Evolutionary conservation across 225 moss, liverwort and hornwort genomes (phyloP).

Genomic region (Climacium dendroides): DNA sequence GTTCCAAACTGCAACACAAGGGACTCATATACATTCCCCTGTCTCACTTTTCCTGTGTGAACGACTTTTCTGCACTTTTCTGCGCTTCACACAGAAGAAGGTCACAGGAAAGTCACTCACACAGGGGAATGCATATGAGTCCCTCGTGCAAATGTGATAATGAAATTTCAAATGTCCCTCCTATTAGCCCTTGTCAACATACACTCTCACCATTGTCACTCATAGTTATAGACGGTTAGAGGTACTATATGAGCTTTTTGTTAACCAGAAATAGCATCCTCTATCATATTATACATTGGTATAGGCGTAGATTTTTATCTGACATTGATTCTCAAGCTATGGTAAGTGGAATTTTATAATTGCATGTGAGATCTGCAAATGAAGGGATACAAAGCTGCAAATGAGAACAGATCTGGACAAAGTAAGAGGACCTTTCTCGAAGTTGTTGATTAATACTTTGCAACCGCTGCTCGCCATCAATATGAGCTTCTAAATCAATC

Average conservation of each 20-base stretch:
- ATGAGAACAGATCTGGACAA: background rate
- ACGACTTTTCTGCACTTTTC: no score
- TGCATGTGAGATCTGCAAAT: background rate
- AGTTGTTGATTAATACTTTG: conserved; percentile 87
- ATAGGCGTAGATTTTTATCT: background rate
- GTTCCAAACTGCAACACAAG: background rate
- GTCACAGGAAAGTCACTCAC: no score
- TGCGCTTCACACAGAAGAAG: no score
- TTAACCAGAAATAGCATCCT: background rate
- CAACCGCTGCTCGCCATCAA: conserved; percentile 81
- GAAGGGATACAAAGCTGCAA: background rate
- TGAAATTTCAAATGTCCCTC: background rate
- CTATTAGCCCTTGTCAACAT: background rate
- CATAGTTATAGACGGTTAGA: background rate
- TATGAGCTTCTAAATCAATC: conserved; percentile 87
- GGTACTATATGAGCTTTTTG: background rate
- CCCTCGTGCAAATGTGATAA: background rate
- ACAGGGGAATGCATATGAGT: no score
- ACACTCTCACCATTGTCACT: background rate
- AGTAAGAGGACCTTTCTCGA: conserved; percentile 51
- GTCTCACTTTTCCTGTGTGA: no score
- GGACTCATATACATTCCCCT: no score
- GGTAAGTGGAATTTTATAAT: background rate
- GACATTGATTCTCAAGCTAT: background rate
- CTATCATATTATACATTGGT: background rate